Evolutionary conservation across 306 rosid species (phyloP).

Genomic region (Vachellia collinsii): DNA sequence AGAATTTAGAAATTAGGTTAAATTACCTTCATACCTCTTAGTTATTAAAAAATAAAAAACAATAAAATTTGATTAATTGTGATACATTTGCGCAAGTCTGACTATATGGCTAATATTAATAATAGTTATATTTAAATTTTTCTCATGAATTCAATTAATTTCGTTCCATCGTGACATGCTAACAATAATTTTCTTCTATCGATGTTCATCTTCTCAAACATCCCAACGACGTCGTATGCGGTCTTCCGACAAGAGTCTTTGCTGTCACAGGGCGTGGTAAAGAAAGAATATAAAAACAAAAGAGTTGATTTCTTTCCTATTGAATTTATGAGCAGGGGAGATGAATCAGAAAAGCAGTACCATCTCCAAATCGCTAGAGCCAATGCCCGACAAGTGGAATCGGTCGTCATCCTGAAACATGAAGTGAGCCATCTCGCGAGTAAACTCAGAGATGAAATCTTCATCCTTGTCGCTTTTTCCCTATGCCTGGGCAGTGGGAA

Average conservation of each 20-base stretch:
- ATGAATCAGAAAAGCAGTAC: conserved; percentile 22
- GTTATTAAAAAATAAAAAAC: no score
- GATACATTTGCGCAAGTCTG: no score
- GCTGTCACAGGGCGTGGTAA: conserved; percentile 42
- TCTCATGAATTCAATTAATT: no score
- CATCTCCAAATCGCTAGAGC: conserved; percentile 40
- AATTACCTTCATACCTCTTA: no score
- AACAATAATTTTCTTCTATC: no score
- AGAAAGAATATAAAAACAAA: neutral
- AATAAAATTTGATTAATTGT: no score
- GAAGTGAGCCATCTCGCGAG: conserved; percentile 58
- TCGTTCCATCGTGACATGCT: no score
- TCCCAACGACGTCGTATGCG: conserved; percentile 27
- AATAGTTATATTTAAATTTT: no score
- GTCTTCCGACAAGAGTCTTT: conserved; percentile 36
- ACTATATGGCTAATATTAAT: no score
- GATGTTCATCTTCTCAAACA: conserved; percentile 51
- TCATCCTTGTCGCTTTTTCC: conserved; percentile 34
- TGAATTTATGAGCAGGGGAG: neutral
- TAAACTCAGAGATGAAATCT: conserved; percentile 57
- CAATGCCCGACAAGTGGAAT: conserved; percentile 7
- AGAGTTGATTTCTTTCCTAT: no score
- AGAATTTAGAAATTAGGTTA: no score
- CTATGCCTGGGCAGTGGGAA: neutral
- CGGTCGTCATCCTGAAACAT: conserved; percentile 50